Evolutionary conservation across 495 filamentous ascomycete species (phyloP).

Genomic region (Penicillium longicatenatum): DNA sequence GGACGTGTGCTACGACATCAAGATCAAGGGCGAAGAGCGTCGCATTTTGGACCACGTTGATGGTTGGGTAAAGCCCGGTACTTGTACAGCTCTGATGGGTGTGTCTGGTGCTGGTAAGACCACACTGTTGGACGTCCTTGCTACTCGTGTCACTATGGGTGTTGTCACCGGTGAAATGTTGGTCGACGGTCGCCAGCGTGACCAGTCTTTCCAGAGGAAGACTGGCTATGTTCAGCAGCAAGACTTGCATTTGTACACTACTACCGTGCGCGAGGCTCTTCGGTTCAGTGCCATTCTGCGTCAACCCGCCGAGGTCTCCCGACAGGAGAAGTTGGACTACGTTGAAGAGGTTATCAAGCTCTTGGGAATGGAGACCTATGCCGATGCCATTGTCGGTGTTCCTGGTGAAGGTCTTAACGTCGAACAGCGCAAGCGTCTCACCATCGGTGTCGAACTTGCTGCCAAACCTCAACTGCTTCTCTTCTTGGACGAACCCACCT

Average conservation of each 20-base stretch:
- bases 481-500: constrained; percentile 54
- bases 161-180: constrained; percentile 54
- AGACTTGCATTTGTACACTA: constrained; percentile 85
- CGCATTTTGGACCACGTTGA: constrained; percentile 62
- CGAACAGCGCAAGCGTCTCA: constrained; percentile 80
- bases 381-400: constrained; percentile 87
- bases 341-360: constrained; percentile 91
- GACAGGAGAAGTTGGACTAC: constrained; percentile 82
- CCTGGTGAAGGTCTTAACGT: constrained; percentile 72
- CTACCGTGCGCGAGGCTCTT: constrained; percentile 80
- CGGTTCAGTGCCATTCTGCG: constrained; percentile 81
- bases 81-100: constrained; percentile 62
- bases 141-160: constrained; percentile 50
- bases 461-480: constrained; percentile 85
- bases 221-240: constrained; percentile 96
- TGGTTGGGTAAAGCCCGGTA: constrained; percentile 68
- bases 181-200: constrained; percentile 54
- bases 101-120: constrained; percentile 62
- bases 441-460: constrained; percentile 82
- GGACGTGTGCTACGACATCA: constrained; percentile 69
- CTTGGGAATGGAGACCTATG: constrained; percentile 82
- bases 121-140: constrained; percentile 49
- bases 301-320: constrained; percentile 69
- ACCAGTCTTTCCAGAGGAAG: constrained; percentile 83
- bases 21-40: constrained; percentile 57